phyloP scores from a whole-genome alignment of 495 filamentous ascomycete species.

The Staphylotrichum tortipilum region DNA sequence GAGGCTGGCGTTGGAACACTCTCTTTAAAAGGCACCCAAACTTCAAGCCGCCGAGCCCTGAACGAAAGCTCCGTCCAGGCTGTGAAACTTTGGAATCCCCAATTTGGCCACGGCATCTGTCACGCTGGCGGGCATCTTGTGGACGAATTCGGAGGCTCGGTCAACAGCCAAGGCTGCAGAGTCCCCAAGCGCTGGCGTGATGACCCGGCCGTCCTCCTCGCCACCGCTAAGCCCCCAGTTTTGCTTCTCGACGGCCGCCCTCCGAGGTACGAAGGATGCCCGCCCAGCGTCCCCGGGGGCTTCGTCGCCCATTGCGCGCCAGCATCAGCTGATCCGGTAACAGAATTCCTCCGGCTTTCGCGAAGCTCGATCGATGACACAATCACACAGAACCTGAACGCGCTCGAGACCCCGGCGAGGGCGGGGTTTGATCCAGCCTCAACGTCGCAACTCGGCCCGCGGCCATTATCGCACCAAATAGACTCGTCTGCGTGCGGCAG shows the following conservation, averaged over 20 bases:
- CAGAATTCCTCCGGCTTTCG: constrained; percentile 91
- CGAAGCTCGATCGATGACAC: constrained; percentile 82
- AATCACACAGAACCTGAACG: constrained; percentile 89
- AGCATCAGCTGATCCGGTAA: constrained; percentile 4
- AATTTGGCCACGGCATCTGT: not conserved
- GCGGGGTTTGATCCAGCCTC: constrained; percentile 73
- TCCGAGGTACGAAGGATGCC: constrained; percentile 67
- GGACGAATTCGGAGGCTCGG: constrained; percentile 34
- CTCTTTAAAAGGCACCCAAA: no score
- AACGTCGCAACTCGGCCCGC: constrained; percentile 46
- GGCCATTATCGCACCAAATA: constrained; percentile 47
- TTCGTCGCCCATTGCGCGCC: not conserved
- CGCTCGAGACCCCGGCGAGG: constrained; percentile 66
- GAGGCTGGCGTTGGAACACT: no score
- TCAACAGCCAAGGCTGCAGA: constrained; percentile 24
- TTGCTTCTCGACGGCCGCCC: constrained; percentile 78
- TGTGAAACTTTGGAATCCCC: not conserved
- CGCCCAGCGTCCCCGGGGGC: not conserved
- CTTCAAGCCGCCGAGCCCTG: no score
- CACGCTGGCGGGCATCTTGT: constrained; percentile 44
- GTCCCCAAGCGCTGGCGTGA: constrained; percentile 30
- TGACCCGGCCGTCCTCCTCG: constrained; percentile 50
- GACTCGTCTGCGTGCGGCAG: constrained; percentile 50
- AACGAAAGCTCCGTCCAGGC: no score
- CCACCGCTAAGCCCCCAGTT: constrained; percentile 79